Evolutionary conservation across 306 rosid species (phyloP).

Genomic region (Medicago lupulina): DNA sequence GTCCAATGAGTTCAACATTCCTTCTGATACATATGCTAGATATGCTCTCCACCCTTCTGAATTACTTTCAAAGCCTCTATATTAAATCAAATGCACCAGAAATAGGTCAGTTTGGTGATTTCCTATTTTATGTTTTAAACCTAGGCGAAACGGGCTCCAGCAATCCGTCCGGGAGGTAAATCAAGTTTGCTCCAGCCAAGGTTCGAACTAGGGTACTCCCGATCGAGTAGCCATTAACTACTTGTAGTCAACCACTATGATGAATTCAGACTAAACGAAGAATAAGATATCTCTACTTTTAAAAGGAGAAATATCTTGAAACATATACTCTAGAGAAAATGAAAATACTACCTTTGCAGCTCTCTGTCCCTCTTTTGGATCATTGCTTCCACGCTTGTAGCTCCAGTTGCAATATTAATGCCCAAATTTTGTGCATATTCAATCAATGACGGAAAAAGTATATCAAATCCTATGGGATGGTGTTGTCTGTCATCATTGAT

Average conservation of each 20-base stretch:
- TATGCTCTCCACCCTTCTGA: constrained; percentile 72
- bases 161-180: not conserved
- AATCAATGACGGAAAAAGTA: constrained; percentile 72
- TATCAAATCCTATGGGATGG: constrained; percentile 75
- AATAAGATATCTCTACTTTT: not conserved
- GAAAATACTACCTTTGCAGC: constrained; percentile 59
- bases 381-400: constrained; percentile 55
- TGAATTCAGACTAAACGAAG: not conserved
- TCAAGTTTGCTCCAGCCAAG: not conserved
- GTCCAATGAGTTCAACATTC: constrained; percentile 60
- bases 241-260: not conserved
- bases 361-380: constrained; percentile 61
- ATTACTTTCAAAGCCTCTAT: constrained; percentile 56
- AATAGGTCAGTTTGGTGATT: not conserved
- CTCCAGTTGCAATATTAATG: constrained; percentile 55
- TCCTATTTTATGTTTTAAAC: not conserved
- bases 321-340: not conserved
- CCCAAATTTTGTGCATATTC: constrained; percentile 61
- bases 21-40: constrained; percentile 80
- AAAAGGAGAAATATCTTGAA: too few relatives aligned
- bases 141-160: not conserved
- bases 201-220: not conserved
- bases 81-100: constrained; percentile 19
- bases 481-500: constrained; percentile 65
- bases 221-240: not conserved